Evolutionary conservation across 352 stramenopile genomes (phyloP), one percentile per base, ranked within the genome.

Genomic region (Phytopythium vexans): DNA sequence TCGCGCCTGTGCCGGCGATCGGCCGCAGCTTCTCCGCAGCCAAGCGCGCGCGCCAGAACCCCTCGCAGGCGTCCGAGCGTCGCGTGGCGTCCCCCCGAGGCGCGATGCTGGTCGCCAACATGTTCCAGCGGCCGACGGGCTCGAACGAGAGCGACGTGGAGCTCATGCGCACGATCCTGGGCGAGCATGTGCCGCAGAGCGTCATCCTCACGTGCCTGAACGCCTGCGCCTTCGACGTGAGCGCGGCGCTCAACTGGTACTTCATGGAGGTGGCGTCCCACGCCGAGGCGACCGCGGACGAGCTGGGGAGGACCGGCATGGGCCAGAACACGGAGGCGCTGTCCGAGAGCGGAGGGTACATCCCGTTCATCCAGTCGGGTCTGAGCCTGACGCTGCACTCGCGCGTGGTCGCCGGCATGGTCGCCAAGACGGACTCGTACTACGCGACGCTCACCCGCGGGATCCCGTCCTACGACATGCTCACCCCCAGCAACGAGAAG

Each of bases 141-240:
- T 60, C 71, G 35, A 71, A 74, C 55, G 77, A 78, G 56, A 82
- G 65, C 61, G 85, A 95, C 51, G 62, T 95, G 46, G 85, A 95
- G 42, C 71, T 95, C 48, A 95, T 95, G 79, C 85, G 82, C 52
- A 93, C 82, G 51, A 95, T 95, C 54, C 69, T 95, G 27, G 85
- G 85, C 36, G 85, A 95, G 53, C 77, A 93, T 51, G 85, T 95
- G 52, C 82, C 85, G 21, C 81, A 91, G 58, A 89, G 73, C 56
- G 81, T 93, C 43, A 91, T 95, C 57, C 68, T 95, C 16, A 77
- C 81, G 48, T 95, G 85, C 52, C 62, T 95, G 2, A 89, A 90
- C 65, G 82, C 82, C 15, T 92, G 82, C 56, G 68, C 61, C 47
- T 93, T 93, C 49, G 85, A 95, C 60, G 85, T 95, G 38, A 91